These are phyloP conservation scores for Fagopyrum esculentum DNA, from an alignment of 148 eudicot species.

Conservation along the genomic window DNA sequence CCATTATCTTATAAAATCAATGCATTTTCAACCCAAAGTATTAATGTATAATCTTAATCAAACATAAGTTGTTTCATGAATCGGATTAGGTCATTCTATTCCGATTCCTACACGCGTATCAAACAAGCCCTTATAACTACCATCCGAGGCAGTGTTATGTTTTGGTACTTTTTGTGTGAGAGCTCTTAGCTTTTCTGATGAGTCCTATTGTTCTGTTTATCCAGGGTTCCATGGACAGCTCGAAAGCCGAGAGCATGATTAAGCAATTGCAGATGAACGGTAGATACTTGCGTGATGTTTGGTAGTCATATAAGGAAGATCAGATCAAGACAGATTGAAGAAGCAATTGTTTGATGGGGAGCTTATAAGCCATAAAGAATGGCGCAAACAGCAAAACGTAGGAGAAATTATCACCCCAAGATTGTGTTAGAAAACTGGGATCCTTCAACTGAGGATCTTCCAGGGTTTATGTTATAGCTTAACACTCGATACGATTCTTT, in stretches of 20 bases:
- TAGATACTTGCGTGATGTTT: slow-evolving; percentile 87
- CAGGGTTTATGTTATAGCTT: not conserved
- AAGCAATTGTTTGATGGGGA: not conserved
- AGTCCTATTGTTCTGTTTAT: not conserved
- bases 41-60: too few relatives aligned
- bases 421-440: not conserved
- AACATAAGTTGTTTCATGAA: too few relatives aligned
- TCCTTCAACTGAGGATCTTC: not conserved
- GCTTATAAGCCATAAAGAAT: not conserved
- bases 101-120: too few relatives aligned
- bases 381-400: not conserved
- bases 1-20: too few relatives aligned
- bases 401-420: not conserved
- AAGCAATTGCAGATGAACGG: slow-evolving; percentile 76
- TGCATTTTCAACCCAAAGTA: too few relatives aligned
- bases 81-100: too few relatives aligned
- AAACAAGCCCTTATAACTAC: too few relatives aligned
- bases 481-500: not conserved
- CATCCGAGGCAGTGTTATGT: too few relatives aligned
- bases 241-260: slow-evolving; percentile 73
- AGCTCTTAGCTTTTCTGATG: slow-evolving; percentile 1
- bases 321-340: not conserved
- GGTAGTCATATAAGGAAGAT: slow-evolving; percentile 29
- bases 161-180: not conserved
- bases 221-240: slow-evolving; percentile 71